Evolutionary conservation across 2,329 filamentous ascomycete species (phyloP), one percentile per base, ranked within the genome.

Genomic region (Cladophialophora exuberans): DNA sequence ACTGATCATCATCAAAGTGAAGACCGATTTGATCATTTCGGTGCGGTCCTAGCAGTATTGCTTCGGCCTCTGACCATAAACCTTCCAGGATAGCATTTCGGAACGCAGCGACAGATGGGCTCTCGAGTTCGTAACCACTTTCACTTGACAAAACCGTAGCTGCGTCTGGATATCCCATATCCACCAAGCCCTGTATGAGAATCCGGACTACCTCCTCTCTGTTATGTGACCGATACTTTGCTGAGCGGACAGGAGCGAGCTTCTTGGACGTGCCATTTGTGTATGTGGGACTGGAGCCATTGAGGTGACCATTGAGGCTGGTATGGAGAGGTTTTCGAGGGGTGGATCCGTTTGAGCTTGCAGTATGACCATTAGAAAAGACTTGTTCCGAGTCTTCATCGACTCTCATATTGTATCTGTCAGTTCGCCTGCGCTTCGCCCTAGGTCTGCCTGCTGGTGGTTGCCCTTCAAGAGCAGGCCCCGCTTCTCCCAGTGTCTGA

Each of bases 181-280:
- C 93, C 20, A 85, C 83, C 61, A 99, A 75, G 30, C 91, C 89
- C 72, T 99, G 94, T 66, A 99, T 94, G 65, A 99, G 74, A 61
- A 97, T 88, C 50, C 94, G 82, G 4, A 93, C 96, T 39, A 97
- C 87, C 75, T 99, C 93, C 76, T 96, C 91, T 69, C 90, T 84
- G 68, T 94, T 84, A 69, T 97, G 93, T 15, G 91, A 92, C 67
- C 85, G 87, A 70, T 95, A 97, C 28, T 76, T 76, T 4, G 76
- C 58, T 25, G 67, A 57, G 42, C 65, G 52, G 22, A 65, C 57
- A 17, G 65, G 57, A 33, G 59, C 61, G 4, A 64, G 59, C 9
- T 67, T 64, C 50, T 70, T 72, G 35, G 65, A 64, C 2, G 73
- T 68, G 25, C 74, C 74, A 57, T 75, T 76, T 15, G 69, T 67